Evolutionary conservation across 139 green algal genomes (phyloP).

Genomic region (Monoraphidium neglectum): DNA sequence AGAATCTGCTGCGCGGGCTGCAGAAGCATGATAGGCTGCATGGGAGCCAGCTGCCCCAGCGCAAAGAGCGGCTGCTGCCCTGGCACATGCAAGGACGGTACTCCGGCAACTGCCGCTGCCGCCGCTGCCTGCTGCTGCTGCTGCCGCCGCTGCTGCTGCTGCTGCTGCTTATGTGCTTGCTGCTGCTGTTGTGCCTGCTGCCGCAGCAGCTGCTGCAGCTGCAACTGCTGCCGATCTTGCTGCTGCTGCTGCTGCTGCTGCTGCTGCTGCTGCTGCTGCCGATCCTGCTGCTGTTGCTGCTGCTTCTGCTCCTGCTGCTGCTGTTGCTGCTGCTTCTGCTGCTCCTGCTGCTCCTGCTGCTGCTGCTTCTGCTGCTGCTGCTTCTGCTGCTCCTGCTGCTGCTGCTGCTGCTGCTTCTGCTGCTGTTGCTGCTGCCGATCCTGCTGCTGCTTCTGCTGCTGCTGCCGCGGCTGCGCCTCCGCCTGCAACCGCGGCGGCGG

Average conservation of each 20-base stretch:
- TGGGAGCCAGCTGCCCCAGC: too few species aligned
- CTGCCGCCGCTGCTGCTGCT: neutral
- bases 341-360: neutral
- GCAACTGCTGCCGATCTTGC: neutral
- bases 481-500: too few species aligned
- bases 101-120: too few species aligned
- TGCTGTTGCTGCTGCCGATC: neutral
- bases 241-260: neutral
- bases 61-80: too few species aligned
- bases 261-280: neutral
- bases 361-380: neutral
- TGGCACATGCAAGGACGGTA: too few species aligned
- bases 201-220: neutral
- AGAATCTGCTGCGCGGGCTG: too few species aligned
- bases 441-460: neutral
- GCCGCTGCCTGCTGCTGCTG: neutral
- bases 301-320: neutral
- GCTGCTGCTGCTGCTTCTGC: neutral
- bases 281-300: neutral
- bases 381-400: neutral
- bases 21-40: too few species aligned
- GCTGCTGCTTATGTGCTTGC: neutral
- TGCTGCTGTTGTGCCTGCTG: neutral
- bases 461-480: neutral
- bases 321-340: neutral